Conservation (phyloP, 345 rosid species). For the Rhodamnia rubescens region DNA sequence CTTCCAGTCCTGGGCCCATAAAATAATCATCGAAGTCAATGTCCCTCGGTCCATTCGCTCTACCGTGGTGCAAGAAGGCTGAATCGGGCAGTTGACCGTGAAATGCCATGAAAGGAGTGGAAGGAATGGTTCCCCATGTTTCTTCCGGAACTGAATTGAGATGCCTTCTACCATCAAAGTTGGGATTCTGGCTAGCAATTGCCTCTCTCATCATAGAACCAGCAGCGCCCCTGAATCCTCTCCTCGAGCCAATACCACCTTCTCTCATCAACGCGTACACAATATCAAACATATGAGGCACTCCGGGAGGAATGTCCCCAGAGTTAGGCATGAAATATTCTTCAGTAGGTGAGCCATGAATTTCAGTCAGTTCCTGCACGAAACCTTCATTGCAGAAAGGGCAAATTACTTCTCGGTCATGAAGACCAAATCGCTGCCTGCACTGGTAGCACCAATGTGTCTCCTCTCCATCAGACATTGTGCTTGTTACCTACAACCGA, state of each 20-base stretch:
- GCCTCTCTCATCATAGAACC: conserved; percentile 1
- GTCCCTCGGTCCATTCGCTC: background rate
- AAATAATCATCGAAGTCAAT: conserved; percentile 3
- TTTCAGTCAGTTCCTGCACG: conserved; percentile 8
- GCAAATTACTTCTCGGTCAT: conserved; percentile 6
- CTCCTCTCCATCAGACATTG: background rate
- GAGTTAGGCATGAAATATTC: background rate
- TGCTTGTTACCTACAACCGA: background rate
- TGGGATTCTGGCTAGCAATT: background rate
- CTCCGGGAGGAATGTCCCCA: background rate
- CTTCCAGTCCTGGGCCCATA: conserved; percentile 22
- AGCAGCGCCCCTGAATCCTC: background rate
- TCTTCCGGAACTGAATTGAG: background rate
- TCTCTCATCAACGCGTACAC: background rate
- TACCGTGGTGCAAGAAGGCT: background rate
- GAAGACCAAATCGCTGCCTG: conserved; percentile 3
- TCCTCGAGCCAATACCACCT: background rate
- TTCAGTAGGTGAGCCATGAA: conserved; percentile 1
- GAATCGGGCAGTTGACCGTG: background rate
- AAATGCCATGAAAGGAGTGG: background rate
- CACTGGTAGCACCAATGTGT: conserved; percentile 19
- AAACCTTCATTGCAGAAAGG: conserved; percentile 15
- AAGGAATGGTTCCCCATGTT: background rate
- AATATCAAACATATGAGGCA: background rate
- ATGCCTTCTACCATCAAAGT: background rate